Evolutionary conservation across 2,329 filamentous ascomycete species (phyloP), one percentile per base, ranked within the genome.

Genomic region (Metarhizium guizhouense): DNA sequence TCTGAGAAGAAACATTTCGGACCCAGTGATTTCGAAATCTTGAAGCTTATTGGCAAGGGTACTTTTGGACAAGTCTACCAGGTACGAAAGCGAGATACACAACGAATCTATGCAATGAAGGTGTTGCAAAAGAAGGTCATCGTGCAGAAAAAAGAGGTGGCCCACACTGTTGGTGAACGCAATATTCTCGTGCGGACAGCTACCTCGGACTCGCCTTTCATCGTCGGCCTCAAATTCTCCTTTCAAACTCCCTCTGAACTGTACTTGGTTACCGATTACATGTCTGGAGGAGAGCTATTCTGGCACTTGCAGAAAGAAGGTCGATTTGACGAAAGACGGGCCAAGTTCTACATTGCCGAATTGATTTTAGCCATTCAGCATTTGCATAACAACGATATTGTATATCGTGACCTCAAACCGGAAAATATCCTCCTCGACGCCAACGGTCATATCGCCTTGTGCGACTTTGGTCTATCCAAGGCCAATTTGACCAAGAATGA

Each of bases 111-210:
- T 67, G 94, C 94, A 59, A 99, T 99, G 94, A 99, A 99, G 73
- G 93, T 99, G 2, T 77, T 99, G 36, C 96, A 94, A 52, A 99
- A 99, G 80, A 99, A 99, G 78, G 94, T 99, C 54, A 99, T 99
- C 66, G 94, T 99, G 30, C 94, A 99, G 74, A 99, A 99, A 82
- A 99, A 99, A 74, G 94, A 99, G 71, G 91, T 99, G 52, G 91
- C 93, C 16, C 94, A 99, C 69, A 99, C 94, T 0, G 86, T 99
- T 42, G 94, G 94, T 62, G 94, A 99, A 74, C 84, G 94, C 58
- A 99, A 99, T 68, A 99, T 99, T 62, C 79, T 99, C 51, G 94
- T 99, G 45, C 88, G 94, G 61, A 99, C 94, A 4, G 94, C 94
- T 32, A 97, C 89, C 74, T 86, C 93, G 1, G 91, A 97, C 61